phyloP scores from a whole-genome alignment of 441 rosid species.

The Cnidoscolus chayamansa region DNA sequence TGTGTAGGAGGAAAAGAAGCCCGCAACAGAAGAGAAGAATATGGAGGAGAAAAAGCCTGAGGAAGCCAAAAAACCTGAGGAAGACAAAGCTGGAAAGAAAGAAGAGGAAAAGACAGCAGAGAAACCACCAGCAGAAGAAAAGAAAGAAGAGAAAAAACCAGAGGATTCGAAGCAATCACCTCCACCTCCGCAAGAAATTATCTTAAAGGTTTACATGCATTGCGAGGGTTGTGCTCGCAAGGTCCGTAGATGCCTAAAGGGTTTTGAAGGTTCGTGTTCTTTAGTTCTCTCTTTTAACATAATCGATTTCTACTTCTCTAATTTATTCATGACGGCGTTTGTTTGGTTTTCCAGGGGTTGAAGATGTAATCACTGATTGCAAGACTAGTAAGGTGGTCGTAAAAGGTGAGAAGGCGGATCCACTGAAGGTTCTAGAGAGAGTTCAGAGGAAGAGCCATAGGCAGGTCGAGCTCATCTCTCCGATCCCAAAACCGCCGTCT shows the following conservation, averaged over 20 bases:
- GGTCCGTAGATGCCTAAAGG: conserved; percentile 64
- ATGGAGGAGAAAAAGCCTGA: conserved; percentile 35
- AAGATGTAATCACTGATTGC: conserved; percentile 67
- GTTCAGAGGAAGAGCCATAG: conserved; percentile 65
- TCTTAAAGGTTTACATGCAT: conserved; percentile 75
- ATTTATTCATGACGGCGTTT: not conserved
- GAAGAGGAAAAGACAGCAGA: conserved; percentile 31
- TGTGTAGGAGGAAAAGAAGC: conserved; percentile 63
- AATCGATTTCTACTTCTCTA: not conserved
- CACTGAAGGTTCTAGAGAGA: conserved; percentile 56
- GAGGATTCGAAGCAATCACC: conserved; percentile 33
- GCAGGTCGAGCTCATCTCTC: conserved; percentile 71
- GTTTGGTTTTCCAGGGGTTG: conserved; percentile 43
- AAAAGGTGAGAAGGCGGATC: conserved; percentile 80
- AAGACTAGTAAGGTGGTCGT: conserved; percentile 58
- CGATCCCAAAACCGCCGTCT: conserved; percentile 61
- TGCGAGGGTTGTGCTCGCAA: conserved; percentile 85
- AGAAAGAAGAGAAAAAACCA: conserved; percentile 37
- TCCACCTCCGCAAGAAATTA: conserved; percentile 47
- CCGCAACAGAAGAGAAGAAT: conserved; percentile 31
- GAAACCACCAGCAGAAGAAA: conserved; percentile 21
- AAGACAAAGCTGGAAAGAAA: conserved; percentile 23
- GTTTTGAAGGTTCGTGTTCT: conserved; percentile 50
- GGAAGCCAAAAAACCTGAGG: conserved; percentile 34
- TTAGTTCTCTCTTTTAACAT: not conserved